These are phyloP conservation scores for Fusarium illudens DNA, from an alignment of 2,329 filamentous ascomycete genomes.

Conservation along the genomic window DNA sequence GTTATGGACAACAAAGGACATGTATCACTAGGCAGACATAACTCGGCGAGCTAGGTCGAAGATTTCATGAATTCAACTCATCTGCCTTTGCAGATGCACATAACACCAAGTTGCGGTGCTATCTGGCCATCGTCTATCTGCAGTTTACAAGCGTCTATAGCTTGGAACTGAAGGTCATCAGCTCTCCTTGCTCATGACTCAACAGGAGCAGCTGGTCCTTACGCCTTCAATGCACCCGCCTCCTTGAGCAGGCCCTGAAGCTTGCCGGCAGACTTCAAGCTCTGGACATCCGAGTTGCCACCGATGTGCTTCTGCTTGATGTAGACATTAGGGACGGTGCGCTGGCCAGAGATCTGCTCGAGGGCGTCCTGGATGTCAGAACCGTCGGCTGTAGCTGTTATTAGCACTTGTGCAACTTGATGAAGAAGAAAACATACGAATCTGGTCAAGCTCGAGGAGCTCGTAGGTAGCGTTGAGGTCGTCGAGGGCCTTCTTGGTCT, in stretches of 20 bases:
- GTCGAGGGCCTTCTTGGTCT: conserved; percentile 78
- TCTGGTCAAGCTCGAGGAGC: conserved; percentile 83
- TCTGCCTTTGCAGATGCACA: conserved; percentile 7
- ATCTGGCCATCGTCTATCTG: conserved; percentile 8
- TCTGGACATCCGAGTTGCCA: conserved; percentile 87
- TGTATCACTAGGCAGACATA: conserved; percentile 39
- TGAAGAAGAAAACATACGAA: conserved; percentile 65
- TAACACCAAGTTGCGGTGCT: neutral
- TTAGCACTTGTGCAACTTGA: conserved; percentile 22
- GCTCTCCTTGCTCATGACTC: conserved; percentile 14
- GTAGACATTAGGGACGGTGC: conserved; percentile 95
- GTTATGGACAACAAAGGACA: conserved; percentile 20
- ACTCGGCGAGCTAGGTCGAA: conserved; percentile 19
- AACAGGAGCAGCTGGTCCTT: conserved; percentile 40
- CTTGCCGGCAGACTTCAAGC: conserved; percentile 59
- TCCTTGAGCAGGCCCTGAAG: conserved; percentile 53
- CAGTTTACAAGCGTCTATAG: conserved; percentile 26
- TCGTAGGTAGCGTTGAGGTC: conserved; percentile 76
- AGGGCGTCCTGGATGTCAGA: conserved; percentile 84
- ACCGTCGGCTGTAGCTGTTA: conserved; percentile 73
- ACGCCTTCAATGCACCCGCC: conserved; percentile 54
- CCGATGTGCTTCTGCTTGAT: conserved; percentile 92
- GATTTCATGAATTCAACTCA: conserved; percentile 28
- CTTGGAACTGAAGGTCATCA: conserved; percentile 36
- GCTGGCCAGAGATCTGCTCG: conserved; percentile 79